Percentiles rank a stretch among this genome's conserved stretches.
Conservation (phyloP, 2,329 filamentous ascomycete species). For the Curvularia sp. region DNA sequence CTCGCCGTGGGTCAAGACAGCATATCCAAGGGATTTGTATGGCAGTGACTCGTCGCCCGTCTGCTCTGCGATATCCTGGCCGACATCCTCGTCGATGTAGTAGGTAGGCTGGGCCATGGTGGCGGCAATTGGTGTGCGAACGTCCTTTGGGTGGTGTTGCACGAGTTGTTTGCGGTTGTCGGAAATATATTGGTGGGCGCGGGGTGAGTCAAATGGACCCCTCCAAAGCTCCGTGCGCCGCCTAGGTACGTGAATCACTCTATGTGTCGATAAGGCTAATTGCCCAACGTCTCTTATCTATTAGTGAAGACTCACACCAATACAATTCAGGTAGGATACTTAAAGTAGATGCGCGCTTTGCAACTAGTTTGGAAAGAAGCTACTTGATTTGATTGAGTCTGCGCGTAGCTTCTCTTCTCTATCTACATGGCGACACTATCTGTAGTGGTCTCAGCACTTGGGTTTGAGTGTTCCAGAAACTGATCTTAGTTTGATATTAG, state of each 20-base stretch:
- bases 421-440: background rate
- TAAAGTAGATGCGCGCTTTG: background rate
- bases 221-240: conserved; percentile 23
- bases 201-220: conserved; percentile 33
- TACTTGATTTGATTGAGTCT: too few species aligned
- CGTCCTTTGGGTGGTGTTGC: conserved; percentile 24
- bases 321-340: background rate
- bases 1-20: conserved; percentile 74
- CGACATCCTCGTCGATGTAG: conserved; percentile 83
- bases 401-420: background rate
- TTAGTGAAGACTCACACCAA: conserved; percentile 15
- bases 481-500: background rate
- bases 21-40: conserved; percentile 81
- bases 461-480: background rate
- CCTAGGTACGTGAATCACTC: conserved; percentile 22
- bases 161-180: conserved; percentile 22
- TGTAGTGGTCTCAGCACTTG: background rate
- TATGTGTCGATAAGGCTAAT: conserved; percentile 27
- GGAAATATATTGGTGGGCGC: conserved; percentile 39
- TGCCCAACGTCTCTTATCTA: conserved; percentile 25
- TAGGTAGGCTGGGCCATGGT: conserved; percentile 56
- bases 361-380: background rate
- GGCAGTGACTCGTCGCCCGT: conserved; percentile 75
- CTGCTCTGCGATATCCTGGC: conserved; percentile 70
- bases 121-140: conserved; percentile 35